Percentiles rank a stretch among this genome's conserved stretches.
These are phyloP conservation scores for Iris pallida DNA, from an alignment of 116 monocot species.

Conservation along the genomic window DNA sequence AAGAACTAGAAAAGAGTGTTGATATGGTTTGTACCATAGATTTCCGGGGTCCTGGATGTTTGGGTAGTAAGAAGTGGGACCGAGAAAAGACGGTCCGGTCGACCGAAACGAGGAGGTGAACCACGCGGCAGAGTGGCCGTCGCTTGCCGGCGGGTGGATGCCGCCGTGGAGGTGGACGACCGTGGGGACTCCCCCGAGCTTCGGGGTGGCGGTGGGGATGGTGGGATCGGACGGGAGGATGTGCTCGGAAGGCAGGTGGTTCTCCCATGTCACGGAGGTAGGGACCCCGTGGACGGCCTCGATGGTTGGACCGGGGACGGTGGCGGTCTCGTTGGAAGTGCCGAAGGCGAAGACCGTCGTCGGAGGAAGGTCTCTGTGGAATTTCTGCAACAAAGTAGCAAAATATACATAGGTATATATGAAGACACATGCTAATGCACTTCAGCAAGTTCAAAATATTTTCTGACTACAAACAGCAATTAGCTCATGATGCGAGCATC, in stretches of 20 bases:
- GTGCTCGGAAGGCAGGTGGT: slow-evolving; percentile 58
- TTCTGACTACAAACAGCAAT: no score
- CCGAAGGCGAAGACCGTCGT: slow-evolving; percentile 72
- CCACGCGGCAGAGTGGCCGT: slow-evolving; percentile 72
- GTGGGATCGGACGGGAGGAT: slow-evolving; percentile 66
- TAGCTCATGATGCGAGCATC: no score
- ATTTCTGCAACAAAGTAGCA: slow-evolving; percentile 37
- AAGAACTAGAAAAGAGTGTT: no score
- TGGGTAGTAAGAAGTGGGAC: slow-evolving; percentile 37
- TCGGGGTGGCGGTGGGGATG: slow-evolving; percentile 30
- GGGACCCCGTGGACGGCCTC: slow-evolving; percentile 53
- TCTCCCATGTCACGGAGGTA: slow-evolving; percentile 58
- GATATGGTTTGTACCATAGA: slow-evolving; percentile 33
- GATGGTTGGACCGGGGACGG: slow-evolving; percentile 75
- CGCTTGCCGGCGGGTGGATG: slow-evolving; percentile 40
- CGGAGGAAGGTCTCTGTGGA: slow-evolving; percentile 60
- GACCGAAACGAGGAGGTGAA: slow-evolving; percentile 50
- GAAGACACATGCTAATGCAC: no score
- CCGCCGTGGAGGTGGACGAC: slow-evolving; percentile 91
- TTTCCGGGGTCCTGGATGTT: slow-evolving; percentile 71
- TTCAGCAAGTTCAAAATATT: neutral
- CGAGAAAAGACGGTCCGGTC: slow-evolving; percentile 39
- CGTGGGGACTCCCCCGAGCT: slow-evolving; percentile 48
- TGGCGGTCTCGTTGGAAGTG: slow-evolving; percentile 26
- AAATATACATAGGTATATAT: no score